phyloP scores from a whole-genome alignment of 768 basidiomycete species.

The Pleurotus sapidus region DNA sequence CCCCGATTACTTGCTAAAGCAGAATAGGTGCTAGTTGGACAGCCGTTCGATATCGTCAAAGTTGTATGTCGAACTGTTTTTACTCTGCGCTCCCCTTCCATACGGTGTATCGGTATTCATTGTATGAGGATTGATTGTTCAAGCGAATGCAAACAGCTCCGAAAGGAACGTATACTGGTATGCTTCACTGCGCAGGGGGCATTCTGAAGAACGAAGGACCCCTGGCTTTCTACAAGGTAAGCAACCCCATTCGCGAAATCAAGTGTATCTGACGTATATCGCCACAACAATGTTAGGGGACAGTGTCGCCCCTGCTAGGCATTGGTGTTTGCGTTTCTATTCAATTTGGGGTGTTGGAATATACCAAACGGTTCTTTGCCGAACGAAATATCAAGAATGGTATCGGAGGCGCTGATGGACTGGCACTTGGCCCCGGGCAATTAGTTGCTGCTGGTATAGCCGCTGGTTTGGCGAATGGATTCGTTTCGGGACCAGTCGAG shows the following conservation, averaged over 20 bases:
- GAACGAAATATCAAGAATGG: slow-evolving; percentile 56
- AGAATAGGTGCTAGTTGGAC: slow-evolving; percentile 77
- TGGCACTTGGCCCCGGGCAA: slow-evolving; percentile 57
- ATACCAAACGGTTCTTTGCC: slow-evolving; percentile 77
- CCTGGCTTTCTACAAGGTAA: slow-evolving; percentile 91
- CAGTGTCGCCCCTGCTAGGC: slow-evolving; percentile 84
- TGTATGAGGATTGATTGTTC: slow-evolving; percentile 8
- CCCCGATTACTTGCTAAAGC: background rate
- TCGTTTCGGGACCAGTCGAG: slow-evolving; percentile 95
- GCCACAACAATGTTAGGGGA: slow-evolving; percentile 54
- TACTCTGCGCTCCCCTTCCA: background rate
- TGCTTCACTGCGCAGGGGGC: slow-evolving; percentile 87
- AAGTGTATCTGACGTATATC: slow-evolving; percentile 1
- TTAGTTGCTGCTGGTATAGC: slow-evolving; percentile 74
- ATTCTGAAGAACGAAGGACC: slow-evolving; percentile 91
- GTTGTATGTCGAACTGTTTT: slow-evolving; percentile 56
- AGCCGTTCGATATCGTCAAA: slow-evolving; percentile 98
- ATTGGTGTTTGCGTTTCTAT: slow-evolving; percentile 96
- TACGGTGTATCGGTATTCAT: background rate
- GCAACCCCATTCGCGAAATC: slow-evolving; percentile 10
- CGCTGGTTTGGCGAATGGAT: slow-evolving; percentile 87
- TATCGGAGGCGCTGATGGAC: slow-evolving; percentile 63
- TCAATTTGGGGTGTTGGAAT: slow-evolving; percentile 90
- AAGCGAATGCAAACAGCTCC: slow-evolving; percentile 95
- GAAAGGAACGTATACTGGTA: slow-evolving; percentile 84